Conservation (phyloP, 2,329 filamentous ascomycete species). For the Fusarium oxysporum region DNA sequence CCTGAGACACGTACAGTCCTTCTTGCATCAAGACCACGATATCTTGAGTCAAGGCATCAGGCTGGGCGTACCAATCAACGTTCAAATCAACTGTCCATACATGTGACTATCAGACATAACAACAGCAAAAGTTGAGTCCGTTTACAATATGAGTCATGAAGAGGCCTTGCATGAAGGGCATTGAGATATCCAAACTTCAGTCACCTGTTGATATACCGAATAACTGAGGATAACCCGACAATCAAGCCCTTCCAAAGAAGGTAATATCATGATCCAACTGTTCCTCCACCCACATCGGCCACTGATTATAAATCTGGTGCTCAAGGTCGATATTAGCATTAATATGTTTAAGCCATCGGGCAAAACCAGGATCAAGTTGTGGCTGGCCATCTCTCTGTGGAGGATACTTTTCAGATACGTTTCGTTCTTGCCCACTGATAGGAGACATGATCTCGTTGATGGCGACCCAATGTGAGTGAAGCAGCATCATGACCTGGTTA, state of each 20-base stretch:
- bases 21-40: not conserved
- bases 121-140: not conserved
- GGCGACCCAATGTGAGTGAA: constrained; percentile 66
- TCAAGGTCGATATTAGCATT: constrained; percentile 60
- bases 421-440: constrained; percentile 58
- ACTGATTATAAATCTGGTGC: constrained; percentile 61
- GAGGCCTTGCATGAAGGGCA: not conserved
- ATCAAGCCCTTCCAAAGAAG: constrained; percentile 56
- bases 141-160: not conserved
- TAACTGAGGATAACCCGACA: no score
- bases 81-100: not conserved
- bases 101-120: not conserved
- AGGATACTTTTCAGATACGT: constrained; percentile 47
- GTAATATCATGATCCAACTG: constrained; percentile 59
- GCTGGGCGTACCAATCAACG: not conserved
- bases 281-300: constrained; percentile 66
- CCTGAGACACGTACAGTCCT: not conserved
- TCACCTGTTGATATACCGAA: not conserved
- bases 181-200: not conserved
- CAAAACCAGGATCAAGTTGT: constrained; percentile 57
- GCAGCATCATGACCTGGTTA: constrained; percentile 60
- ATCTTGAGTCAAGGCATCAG: not conserved
- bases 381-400: constrained; percentile 35
- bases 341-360: constrained; percentile 63
- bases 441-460: constrained; percentile 65